phyloP scores from a whole-genome alignment of 331 rosid species.

The Cydonia oblonga region DNA sequence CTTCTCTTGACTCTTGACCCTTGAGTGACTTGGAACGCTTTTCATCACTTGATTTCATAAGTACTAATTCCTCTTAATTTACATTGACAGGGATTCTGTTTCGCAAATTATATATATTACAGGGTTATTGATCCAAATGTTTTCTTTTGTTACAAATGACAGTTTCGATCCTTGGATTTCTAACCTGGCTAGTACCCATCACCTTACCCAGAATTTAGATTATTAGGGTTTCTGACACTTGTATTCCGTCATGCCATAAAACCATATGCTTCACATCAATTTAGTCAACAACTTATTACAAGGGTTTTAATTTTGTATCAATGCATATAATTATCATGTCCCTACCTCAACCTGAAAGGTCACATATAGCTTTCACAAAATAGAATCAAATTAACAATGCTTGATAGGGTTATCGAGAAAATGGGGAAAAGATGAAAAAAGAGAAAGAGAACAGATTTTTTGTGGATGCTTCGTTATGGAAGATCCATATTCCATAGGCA shows the following conservation, averaged over 20 bases:
- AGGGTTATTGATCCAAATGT: background rate
- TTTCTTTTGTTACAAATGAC: background rate
- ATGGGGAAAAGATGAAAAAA: background rate
- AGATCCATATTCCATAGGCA: conserved; percentile 19
- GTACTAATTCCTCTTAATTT: background rate
- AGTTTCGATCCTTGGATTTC: background rate
- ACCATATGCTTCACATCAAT: background rate
- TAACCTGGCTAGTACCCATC: background rate
- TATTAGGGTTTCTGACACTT: background rate
- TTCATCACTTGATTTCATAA: background rate
- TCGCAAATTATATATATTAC: background rate
- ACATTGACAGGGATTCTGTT: background rate
- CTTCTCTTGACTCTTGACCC: background rate
- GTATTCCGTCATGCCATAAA: background rate
- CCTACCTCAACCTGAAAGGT: conserved; percentile 11
- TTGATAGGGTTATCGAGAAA: background rate
- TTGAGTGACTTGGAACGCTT: background rate
- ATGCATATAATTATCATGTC: background rate
- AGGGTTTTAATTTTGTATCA: background rate
- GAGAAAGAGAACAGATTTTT: background rate
- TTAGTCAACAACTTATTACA: background rate
- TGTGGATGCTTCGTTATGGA: conserved; percentile 8
- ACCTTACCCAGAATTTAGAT: background rate
- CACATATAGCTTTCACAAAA: background rate
- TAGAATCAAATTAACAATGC: conserved; percentile 8